Percentiles rank a stretch among this genome's conserved stretches.
These are phyloP conservation scores for Metschnikowia shivogae DNA, from an alignment of 805 yeast species.

Conservation along the genomic window DNA sequence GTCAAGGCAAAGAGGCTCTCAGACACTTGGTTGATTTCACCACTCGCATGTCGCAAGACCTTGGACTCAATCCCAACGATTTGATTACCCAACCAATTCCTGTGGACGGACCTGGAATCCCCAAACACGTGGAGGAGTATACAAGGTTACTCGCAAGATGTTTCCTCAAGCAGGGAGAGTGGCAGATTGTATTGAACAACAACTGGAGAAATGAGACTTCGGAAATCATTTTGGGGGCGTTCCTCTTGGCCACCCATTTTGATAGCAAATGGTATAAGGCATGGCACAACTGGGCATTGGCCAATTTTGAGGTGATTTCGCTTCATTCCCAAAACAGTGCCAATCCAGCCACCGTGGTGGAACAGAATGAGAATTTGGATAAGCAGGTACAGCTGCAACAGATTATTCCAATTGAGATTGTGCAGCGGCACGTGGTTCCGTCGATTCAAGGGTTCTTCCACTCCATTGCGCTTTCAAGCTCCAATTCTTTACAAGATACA, in stretches of 20 bases:
- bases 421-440: constrained; percentile 87
- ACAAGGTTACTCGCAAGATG: constrained; percentile 88
- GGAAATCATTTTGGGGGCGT: constrained; percentile 86
- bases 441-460: constrained; percentile 96
- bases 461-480: constrained; percentile 80
- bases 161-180: constrained; percentile 95
- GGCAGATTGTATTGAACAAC: constrained; percentile 82
- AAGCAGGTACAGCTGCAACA: constrained; percentile 15
- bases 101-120: constrained; percentile 62
- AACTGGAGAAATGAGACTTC: constrained; percentile 77
- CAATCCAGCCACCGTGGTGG: constrained; percentile 19
- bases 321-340: constrained; percentile 36
- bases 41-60: constrained; percentile 80
- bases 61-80: constrained; percentile 83
- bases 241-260: constrained; percentile 89
- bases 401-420: constrained; percentile 45
- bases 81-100: constrained; percentile 84
- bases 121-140: constrained; percentile 74
- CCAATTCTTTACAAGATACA: constrained; percentile 90
- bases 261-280: constrained; percentile 95
- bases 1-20: constrained; percentile 81
- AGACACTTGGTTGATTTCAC: constrained; percentile 86
- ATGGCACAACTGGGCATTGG: constrained; percentile 99
- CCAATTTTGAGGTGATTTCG: constrained; percentile 92
- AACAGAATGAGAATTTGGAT: constrained; percentile 23